Conservation (phyloP, 352 stramenopile species). For the Pythium aphanidermatum region DNA sequence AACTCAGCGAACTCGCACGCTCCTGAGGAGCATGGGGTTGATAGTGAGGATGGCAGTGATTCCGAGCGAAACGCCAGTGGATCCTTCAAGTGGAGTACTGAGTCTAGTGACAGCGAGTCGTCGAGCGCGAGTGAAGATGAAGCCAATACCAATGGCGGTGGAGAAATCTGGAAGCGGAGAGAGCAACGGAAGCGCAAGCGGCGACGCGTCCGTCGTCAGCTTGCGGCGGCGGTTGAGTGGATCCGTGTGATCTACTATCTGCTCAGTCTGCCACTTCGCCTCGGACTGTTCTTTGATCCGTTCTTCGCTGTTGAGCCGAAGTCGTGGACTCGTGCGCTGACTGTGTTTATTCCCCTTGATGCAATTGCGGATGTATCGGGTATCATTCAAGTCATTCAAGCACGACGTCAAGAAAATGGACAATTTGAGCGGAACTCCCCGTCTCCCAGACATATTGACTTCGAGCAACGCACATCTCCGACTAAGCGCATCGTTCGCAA, state of each 20-base stretch:
- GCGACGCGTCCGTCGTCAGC: no score
- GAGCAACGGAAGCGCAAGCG: background rate
- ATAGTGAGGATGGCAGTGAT: slow-evolving; percentile 2
- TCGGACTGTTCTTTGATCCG: slow-evolving; percentile 28
- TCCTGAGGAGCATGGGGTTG: background rate
- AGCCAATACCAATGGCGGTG: no score
- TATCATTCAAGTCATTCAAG: slow-evolving; percentile 7
- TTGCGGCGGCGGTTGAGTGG: background rate
- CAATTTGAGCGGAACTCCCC: background rate
- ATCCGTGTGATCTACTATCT: slow-evolving; percentile 18
- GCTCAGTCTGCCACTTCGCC: slow-evolving; percentile 20
- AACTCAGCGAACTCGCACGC: background rate
- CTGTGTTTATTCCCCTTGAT: slow-evolving; percentile 18
- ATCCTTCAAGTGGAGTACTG: no score
- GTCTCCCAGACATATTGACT: no score
- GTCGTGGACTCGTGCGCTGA: slow-evolving; percentile 15
- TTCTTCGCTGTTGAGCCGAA: slow-evolving; percentile 3
- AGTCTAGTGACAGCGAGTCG: no score
- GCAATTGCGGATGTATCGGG: slow-evolving; percentile 13
- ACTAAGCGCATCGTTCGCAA: no score
- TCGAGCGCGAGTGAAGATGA: no score
- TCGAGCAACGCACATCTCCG: no score
- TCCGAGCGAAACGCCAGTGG: background rate
- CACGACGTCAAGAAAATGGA: background rate
- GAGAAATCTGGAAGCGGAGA: no score